Evolutionary conservation across 805 yeast genomes (phyloP).

Genomic region (Kuraishia capsulata): DNA sequence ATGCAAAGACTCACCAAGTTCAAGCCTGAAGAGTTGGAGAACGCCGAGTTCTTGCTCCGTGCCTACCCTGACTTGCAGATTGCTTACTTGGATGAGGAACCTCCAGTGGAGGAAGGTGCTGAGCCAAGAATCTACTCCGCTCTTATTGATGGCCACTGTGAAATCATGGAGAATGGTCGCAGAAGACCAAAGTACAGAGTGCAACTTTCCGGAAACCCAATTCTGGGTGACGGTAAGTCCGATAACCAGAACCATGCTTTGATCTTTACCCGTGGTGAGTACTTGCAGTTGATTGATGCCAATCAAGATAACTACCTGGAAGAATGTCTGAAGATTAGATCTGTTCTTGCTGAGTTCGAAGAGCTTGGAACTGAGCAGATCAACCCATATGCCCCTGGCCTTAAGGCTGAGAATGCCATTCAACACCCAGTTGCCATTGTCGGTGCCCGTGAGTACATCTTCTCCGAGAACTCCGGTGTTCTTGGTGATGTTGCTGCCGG

Average conservation of each 20-base stretch:
- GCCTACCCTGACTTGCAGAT: conserved; percentile 83
- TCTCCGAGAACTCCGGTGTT: conserved; percentile 80
- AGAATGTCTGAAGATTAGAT: conserved; percentile 77
- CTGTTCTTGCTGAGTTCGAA: conserved; percentile 76
- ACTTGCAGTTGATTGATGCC: conserved; percentile 77
- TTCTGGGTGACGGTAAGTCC: conserved; percentile 82
- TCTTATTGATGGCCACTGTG: conserved; percentile 75
- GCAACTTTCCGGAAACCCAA: conserved; percentile 76
- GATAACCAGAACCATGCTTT: conserved; percentile 80
- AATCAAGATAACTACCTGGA: conserved; percentile 82
- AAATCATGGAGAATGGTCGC: conserved; percentile 60
- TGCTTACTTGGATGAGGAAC: conserved; percentile 92
- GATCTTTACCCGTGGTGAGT: conserved; percentile 78
- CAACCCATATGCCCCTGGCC: conserved; percentile 72
- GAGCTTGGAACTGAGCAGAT: conserved; percentile 68
- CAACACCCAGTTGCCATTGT: conserved; percentile 72
- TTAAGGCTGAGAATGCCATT: conserved; percentile 42
- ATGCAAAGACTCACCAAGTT: conserved; percentile 79
- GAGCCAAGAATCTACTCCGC: conserved; percentile 69
- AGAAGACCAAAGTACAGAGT: conserved; percentile 72
- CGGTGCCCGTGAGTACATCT: conserved; percentile 82
- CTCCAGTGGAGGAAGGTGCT: conserved; percentile 62
- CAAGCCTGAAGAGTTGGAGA: conserved; percentile 65
- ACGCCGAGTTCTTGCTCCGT: conserved; percentile 71
- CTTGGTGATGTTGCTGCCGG: conserved; percentile 89